phyloP scores from a whole-genome alignment of 306 rosid species.

The Cyclanthera cordifolia region DNA sequence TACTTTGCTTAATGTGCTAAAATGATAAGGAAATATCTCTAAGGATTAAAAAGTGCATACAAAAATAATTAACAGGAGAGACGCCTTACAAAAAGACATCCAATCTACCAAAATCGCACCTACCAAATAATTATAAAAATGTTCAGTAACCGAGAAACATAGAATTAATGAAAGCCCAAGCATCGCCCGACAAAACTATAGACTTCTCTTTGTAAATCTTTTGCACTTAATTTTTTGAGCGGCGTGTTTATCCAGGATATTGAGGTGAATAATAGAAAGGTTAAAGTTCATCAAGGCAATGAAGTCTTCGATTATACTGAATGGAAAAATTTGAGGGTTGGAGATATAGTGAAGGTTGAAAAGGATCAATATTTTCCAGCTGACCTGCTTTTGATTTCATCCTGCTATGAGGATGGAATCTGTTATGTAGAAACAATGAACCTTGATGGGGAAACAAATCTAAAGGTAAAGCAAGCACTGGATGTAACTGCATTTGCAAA shows the following conservation, averaged over 20 bases:
- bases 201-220: not conserved
- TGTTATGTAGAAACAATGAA: constrained; percentile 98
- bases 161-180: too few species aligned
- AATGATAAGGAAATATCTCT: not conserved
- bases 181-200: too few species aligned
- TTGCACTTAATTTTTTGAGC: not conserved
- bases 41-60: constrained; percentile 7
- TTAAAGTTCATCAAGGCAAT: constrained; percentile 44
- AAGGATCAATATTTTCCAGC: constrained; percentile 91
- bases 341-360: constrained; percentile 69
- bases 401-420: constrained; percentile 76
- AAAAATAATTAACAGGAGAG: too few species aligned
- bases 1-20: not conserved
- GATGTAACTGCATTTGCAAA: constrained; percentile 52
- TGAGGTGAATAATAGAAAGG: constrained; percentile 74
- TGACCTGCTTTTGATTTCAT: constrained; percentile 78
- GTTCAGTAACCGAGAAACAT: too few species aligned
- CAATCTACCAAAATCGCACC: too few species aligned
- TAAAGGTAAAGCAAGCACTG: constrained; percentile 76
- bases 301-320: constrained; percentile 44
- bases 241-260: constrained; percentile 45
- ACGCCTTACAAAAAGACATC: too few species aligned
- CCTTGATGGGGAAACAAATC: constrained; percentile 95
- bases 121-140: too few species aligned
- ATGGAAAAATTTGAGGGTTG: constrained; percentile 90